These are phyloP conservation scores for Cutaneotrichosporon cyanovorans DNA, from an alignment of 1,284 basidiomycete species.

Conservation along the genomic window DNA sequence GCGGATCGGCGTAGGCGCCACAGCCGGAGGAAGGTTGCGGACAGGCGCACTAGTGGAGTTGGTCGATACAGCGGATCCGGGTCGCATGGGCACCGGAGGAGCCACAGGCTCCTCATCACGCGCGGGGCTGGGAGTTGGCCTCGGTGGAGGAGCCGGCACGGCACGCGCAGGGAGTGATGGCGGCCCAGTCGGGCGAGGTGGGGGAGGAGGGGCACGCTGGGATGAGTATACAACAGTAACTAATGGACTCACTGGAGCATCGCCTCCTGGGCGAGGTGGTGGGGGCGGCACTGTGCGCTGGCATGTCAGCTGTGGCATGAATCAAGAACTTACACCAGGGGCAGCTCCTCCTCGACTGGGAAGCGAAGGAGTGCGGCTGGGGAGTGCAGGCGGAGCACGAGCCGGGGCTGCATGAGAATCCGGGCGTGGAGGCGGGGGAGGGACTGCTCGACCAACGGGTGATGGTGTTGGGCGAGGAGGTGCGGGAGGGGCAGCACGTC, in stretches of 20 bases:
- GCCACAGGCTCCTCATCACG: constrained; percentile 16
- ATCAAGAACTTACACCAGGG: constrained; percentile 17
- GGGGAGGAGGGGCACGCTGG: constrained; percentile 28
- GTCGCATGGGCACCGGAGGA: constrained; percentile 24
- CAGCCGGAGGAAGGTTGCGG: constrained; percentile 12
- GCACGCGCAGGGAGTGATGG: constrained; percentile 32
- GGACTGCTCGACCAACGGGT: not conserved
- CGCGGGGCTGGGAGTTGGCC: constrained; percentile 18
- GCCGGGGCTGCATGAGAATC: constrained; percentile 13
- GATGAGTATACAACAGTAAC: constrained; percentile 7
- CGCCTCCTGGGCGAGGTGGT: constrained; percentile 43
- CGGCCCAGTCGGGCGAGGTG: constrained; percentile 37
- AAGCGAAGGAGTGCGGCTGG: constrained; percentile 49
- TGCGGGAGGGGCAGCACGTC: constrained; percentile 40
- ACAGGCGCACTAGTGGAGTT: constrained; percentile 31
- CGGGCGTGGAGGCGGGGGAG: constrained; percentile 18
- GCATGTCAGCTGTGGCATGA: not conserved
- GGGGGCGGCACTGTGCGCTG: constrained; percentile 34
- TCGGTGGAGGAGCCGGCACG: constrained; percentile 20
- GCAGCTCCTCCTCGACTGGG: constrained; percentile 32
- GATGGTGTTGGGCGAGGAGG: constrained; percentile 6
- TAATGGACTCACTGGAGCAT: constrained; percentile 34
- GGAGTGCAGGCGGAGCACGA: constrained; percentile 57
- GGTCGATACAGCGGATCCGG: constrained; percentile 6
- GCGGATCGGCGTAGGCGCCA: constrained; percentile 20